Evolutionary conservation across 1,139 yeast species (phyloP), one percentile per base, ranked within the genome.

Genomic region (Geotrichum klebahnii): DNA sequence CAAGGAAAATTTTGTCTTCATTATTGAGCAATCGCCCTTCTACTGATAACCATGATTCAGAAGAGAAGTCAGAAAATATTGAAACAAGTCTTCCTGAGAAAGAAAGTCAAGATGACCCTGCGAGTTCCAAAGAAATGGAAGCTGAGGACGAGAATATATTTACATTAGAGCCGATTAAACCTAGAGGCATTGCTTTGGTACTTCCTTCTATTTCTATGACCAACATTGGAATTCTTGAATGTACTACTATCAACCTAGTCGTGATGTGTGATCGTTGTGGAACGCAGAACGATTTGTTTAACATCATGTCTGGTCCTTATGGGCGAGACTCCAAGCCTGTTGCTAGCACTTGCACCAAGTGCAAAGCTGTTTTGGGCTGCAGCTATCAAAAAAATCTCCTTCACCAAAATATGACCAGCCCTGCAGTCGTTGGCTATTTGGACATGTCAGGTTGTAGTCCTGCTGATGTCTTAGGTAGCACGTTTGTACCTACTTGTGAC

Each of bases 211-310:
- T 70, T 24, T 54, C 58, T 19, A 55, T 70, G 53, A 55, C 57
- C 5, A 64, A 68, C 50, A 60, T 71, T 10, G 67, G 67, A 1
- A 58, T 70, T 22, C 59, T 68, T 24, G 73, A 71, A 48, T 63
- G 69, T 32, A 60, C 61, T 22, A 52, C 65, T 12, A 58, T 72
- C 41, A 66, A 66, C 40, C 51, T 71, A 19, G 63, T 65, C 19
- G 68, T 71, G 34, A 62, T 61, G 35, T 71, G 75, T 53, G 62
- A 59, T 17, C 61, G 72, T 17, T 71, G 75, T 59, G 67, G 69
- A 54, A 59, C 68, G 3, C 55, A 56, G 26, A 67, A 66, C 43
- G 72, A 70, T 39, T 51, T 69, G 43, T 54, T 55, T 35, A 64
- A 65, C 45, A 46, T 68, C 26, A 59, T 59, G n/a, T 61, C 70